Evolutionary conservation across 1,139 yeast species (phyloP), one percentile per base, ranked within the genome.

Genomic region (Pichia sp.): DNA sequence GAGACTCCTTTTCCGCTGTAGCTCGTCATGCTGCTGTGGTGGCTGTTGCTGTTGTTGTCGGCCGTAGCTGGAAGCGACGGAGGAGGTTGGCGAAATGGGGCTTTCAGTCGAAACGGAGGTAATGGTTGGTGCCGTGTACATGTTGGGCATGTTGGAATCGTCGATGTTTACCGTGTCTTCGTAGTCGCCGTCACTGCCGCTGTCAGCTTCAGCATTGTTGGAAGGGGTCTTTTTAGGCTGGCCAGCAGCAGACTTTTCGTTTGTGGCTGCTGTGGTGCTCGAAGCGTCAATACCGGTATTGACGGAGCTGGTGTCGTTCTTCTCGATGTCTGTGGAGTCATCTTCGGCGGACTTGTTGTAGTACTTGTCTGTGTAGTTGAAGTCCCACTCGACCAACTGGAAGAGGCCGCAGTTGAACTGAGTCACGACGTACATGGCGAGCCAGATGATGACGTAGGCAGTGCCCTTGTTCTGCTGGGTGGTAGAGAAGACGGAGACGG

Each of bases 401-500:
- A 83, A 85, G 20, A 91, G 76, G 1, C 97, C 97, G 54, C 86
- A 71, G 63, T 88, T 85, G 70, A 91, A 92, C 62, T 89, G 85
- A 60, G 80, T 78, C 31, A 88, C 69, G 40, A 87, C 77, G 66
- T 88, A 92, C 58, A 85, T 80, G 3, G 93, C 89, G 50, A 89
- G 75, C 70, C 88, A 89, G 51, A 93, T 85, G 66, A 91, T 85
- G 30, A 91, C 88, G 69, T 89, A 90, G 0, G 97, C 96, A 24
- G 88, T 87, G 27, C 98, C 98, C 64, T 81, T 81, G 56, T 81
- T 78, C 42, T 88, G 90, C 62, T 89, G 83, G 2, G 68, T 78
- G 1, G 73, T 58, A 0, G 85, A 73, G 64, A 92, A 88, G 2
- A 80, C 75, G 6, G 90, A 84, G 58, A 82, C 70, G 2, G 84